These are phyloP conservation scores for Trichoderma asperellum DNA, from an alignment of 2,329 filamentous ascomycete species.

Conservation along the genomic window DNA sequence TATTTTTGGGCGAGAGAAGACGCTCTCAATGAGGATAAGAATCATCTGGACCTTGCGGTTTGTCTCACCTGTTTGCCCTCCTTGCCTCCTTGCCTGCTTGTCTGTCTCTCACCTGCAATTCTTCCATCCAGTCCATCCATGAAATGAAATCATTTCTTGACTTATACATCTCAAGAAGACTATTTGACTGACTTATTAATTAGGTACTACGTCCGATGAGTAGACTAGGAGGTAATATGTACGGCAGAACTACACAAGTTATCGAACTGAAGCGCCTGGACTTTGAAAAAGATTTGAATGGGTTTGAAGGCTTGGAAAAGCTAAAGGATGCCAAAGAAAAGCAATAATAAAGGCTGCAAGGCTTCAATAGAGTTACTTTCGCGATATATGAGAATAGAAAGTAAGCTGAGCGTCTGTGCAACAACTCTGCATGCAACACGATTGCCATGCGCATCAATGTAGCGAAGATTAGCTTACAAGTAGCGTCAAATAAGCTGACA, in stretches of 20 bases:
- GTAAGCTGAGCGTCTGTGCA: background rate
- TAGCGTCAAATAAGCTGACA: background rate
- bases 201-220: background rate
- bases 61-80: background rate
- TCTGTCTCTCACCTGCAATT: background rate
- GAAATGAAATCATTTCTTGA: background rate
- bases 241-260: background rate
- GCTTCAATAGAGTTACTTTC: no score
- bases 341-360: background rate
- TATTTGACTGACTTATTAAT: background rate
- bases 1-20: background rate
- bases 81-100: background rate
- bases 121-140: background rate
- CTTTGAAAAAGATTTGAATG: background rate
- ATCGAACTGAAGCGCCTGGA: background rate
- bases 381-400: background rate
- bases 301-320: background rate
- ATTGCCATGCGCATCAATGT: background rate
- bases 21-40: background rate
- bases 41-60: background rate
- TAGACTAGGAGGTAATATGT: background rate
- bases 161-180: fast-evolving
- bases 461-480: background rate
- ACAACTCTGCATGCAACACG: background rate
- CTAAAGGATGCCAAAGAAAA: background rate